Conservation (phyloP, 2,329 filamentous ascomycete genomes). For the Remersonia thermophila region DNA sequence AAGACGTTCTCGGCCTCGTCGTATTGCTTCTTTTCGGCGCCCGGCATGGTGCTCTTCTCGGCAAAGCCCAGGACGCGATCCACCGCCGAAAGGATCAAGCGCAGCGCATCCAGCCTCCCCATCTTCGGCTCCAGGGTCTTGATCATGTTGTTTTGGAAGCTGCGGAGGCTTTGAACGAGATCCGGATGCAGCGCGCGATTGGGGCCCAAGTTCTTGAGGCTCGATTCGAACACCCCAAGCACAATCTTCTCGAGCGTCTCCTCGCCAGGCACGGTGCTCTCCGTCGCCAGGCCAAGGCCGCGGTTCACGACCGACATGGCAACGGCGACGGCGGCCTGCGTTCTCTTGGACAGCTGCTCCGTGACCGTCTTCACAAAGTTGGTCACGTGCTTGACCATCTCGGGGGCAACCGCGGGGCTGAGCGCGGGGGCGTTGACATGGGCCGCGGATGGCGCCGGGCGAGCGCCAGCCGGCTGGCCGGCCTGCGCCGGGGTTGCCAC, state of each 20-base stretch:
- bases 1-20: slow-evolving; percentile 22
- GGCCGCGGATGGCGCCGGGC: slow-evolving; percentile 4
- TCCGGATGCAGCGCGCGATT: slow-evolving; percentile 24
- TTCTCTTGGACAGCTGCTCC: slow-evolving; percentile 32
- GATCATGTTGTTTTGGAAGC: slow-evolving; percentile 35
- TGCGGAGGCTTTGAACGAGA: slow-evolving; percentile 29
- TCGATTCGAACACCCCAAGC: slow-evolving; percentile 29
- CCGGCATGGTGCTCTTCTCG: slow-evolving; percentile 26
- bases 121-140: slow-evolving; percentile 29
- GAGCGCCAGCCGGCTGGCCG: slow-evolving; percentile 2
- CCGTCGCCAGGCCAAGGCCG: slow-evolving; percentile 34
- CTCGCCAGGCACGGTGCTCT: slow-evolving; percentile 28
- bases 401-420: slow-evolving; percentile 30
- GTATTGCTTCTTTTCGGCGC: slow-evolving; percentile 19
- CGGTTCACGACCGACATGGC: slow-evolving; percentile 43
- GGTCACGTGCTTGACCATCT: slow-evolving; percentile 30
- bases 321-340: slow-evolving; percentile 32
- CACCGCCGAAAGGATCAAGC: slow-evolving; percentile 37
- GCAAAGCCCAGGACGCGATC: slow-evolving; percentile 38
- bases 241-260: slow-evolving; percentile 36
- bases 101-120: slow-evolving; percentile 32
- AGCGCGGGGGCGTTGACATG: slow-evolving; percentile 8
- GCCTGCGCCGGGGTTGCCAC: slow-evolving; percentile 4
- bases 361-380: slow-evolving; percentile 36
- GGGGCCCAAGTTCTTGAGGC: slow-evolving; percentile 12